A percentile compares a stretch with the other conserved stretches of the same genome.
Conservation (phyloP, 768 basidiomycete species). For the Mycena galopus region DNA sequence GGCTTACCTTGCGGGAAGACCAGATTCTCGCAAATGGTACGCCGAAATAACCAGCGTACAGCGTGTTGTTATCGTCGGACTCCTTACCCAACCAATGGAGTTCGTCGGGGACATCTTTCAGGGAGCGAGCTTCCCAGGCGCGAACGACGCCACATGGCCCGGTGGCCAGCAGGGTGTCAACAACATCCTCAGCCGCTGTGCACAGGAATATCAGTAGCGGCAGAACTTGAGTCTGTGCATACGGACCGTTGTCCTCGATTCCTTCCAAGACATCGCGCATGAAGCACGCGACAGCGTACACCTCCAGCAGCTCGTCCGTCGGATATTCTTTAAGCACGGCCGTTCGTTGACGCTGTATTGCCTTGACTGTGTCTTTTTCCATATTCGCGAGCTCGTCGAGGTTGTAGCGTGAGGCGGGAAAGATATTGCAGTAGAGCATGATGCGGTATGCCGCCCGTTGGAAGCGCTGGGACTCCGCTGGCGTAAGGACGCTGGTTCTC, state of each 20-base stretch:
- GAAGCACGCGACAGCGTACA: conserved; percentile 1
- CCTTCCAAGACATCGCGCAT: not conserved
- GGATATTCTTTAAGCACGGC: conserved; percentile 7
- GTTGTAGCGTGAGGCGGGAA: not conserved
- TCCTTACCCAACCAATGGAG: not conserved
- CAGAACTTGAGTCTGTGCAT: not conserved
- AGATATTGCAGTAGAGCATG: conserved; percentile 33
- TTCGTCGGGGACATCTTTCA: not conserved
- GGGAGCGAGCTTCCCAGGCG: not conserved
- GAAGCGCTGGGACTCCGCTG: conserved; percentile 41
- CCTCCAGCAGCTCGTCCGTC: conserved; percentile 13
- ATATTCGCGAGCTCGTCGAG: not conserved
- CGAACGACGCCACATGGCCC: not conserved
- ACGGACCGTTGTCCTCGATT: not conserved
- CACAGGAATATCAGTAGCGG: not conserved
- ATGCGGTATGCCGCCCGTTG: conserved; percentile 40
- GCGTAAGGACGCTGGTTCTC: conserved; percentile 34
- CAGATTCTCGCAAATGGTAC: not conserved
- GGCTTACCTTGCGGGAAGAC: conserved; percentile 2
- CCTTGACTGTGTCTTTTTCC: not conserved
- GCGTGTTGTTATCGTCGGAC: not conserved
- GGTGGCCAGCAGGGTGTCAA: not conserved
- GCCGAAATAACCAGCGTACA: not conserved
- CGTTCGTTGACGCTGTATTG: not conserved
- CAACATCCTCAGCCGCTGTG: not conserved